Conservation (phyloP, 257 asterid species). For the Solanum rostratum region DNA sequence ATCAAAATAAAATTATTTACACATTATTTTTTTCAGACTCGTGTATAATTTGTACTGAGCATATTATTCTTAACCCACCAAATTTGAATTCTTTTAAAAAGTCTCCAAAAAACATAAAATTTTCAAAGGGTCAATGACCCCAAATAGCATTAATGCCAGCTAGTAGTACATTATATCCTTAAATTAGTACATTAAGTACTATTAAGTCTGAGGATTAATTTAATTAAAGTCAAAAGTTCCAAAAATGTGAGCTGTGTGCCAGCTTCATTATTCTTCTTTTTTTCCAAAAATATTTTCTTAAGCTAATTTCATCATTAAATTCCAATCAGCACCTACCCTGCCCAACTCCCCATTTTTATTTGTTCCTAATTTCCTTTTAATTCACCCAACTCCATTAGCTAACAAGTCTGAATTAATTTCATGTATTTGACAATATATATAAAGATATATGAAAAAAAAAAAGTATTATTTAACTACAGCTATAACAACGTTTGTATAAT, state of each 20-base stretch:
- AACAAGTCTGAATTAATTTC: not conserved
- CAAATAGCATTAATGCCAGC: not conserved
- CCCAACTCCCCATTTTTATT: not conserved
- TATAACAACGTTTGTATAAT: not conserved
- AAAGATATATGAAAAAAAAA: too few species aligned
- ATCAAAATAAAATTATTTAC: not conserved
- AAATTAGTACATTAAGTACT: not conserved
- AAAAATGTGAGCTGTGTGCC: not conserved
- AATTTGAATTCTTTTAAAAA: not conserved
- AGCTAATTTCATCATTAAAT: not conserved
- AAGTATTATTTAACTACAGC: too few species aligned
- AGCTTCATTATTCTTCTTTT: not conserved
- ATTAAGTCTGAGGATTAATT: not conserved
- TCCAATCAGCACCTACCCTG: not conserved
- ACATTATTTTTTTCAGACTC: fast-evolving
- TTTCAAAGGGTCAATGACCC: not conserved
- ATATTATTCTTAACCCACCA: not conserved
- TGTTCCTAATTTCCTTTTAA: not conserved
- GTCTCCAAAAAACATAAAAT: not conserved
- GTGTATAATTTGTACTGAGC: not conserved
- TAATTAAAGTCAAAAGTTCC: not conserved
- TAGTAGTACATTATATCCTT: not conserved
- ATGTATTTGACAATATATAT: too few species aligned
- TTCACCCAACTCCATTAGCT: not conserved
- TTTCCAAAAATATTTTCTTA: not conserved